Percentiles rank a stretch among this genome's conserved stretches.
These are phyloP conservation scores for Ascochyta rabiei DNA, from an alignment of 2,329 filamentous ascomycete species.

Conservation along the genomic window DNA sequence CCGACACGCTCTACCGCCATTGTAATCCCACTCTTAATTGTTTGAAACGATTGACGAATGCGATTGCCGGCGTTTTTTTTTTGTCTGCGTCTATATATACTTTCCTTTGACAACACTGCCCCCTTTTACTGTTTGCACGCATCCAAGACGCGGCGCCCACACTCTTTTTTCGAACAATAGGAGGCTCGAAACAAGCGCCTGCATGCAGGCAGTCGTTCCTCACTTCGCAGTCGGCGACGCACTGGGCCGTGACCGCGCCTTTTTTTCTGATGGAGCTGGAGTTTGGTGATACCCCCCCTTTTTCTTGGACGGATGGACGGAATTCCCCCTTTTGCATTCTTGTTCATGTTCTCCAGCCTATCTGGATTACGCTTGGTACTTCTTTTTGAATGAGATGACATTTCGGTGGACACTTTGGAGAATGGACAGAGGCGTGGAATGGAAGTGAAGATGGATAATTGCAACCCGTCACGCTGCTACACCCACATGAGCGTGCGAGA, in stretches of 20 bases:
- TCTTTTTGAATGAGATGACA: conserved; percentile 1
- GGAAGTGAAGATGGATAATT: too few species aligned
- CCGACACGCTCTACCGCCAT: conserved; percentile 23
- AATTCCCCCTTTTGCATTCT: conserved; percentile 10
- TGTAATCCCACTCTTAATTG: conserved; percentile 36
- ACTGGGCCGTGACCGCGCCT: conserved; percentile 13
- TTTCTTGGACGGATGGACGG: conserved; percentile 23
- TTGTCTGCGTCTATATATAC: conserved; percentile 15
- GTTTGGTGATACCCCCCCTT: conserved; percentile 51
- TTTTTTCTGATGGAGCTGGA: conserved; percentile 50
- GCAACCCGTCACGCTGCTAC: too few species aligned
- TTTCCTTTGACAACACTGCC: conserved; percentile 5
- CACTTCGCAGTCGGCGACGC: conserved; percentile 12
- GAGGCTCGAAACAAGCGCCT: not conserved
- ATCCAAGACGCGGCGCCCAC: conserved; percentile 27
- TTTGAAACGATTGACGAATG: conserved; percentile 40
- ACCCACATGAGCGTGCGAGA: too few species aligned
- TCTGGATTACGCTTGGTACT: conserved; percentile 11
- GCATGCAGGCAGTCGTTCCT: conserved; percentile 16
- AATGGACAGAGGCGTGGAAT: too few species aligned
- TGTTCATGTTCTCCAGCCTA: not conserved
- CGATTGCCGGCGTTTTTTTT: conserved; percentile 1
- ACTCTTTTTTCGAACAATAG: conserved; percentile 4
- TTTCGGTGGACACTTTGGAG: not conserved
- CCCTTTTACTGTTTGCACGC: conserved; percentile 9